Base-by-base conservation (phyloP, 306 rosid species). In the Sicyos edulis region DNA sequence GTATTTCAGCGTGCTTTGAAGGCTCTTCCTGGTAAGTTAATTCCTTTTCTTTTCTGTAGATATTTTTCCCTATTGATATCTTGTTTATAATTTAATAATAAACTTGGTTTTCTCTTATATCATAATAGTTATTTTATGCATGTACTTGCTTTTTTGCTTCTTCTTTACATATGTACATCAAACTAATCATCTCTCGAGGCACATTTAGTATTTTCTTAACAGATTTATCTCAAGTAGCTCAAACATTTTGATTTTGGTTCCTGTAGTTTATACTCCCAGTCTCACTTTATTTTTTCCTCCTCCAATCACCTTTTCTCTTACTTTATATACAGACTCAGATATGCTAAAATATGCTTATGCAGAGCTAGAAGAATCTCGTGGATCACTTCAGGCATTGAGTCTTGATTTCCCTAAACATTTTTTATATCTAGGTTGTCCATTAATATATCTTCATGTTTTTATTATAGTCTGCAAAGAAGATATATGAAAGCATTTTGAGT, bases 321-420 rank as follows among this genome's bases (percentile, higher is more conserved):
- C 49, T 29, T 34, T 71, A 40, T 73, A 22, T 65, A 62, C 86
- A 92, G 96, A 86, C 80, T 90, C 95, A 0, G 90, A 88, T 74
- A 83, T 93, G 96, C 88, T 93, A 52, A 84, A 92, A 62, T 93
- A 88, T 88, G 98, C 98, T 60, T 90, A 87, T 77, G 97, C 97
- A 4, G 98, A 93, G 87, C 86, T 93, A 78, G 97, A 93, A 84
- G 97, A 93, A 80, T 90, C 98, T 74, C 97, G 96, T 79, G 98
- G 98, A 24, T 91, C 96, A 78, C 86, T 93, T 81, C 96, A 86
- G 96, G 98, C 87, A 75, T 75, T 54, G 53, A 49, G 20, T 72
- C 80, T 16, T 42, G 50, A 62, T 52, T 68, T 70, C 26, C 75
- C 78, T 66, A 44, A 10, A 56, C 69, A 55, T 71, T 44, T 52